phyloP scores from a whole-genome alignment of 2,329 filamentous ascomycete species.

The Nothomitra cinnamomea region DNA sequence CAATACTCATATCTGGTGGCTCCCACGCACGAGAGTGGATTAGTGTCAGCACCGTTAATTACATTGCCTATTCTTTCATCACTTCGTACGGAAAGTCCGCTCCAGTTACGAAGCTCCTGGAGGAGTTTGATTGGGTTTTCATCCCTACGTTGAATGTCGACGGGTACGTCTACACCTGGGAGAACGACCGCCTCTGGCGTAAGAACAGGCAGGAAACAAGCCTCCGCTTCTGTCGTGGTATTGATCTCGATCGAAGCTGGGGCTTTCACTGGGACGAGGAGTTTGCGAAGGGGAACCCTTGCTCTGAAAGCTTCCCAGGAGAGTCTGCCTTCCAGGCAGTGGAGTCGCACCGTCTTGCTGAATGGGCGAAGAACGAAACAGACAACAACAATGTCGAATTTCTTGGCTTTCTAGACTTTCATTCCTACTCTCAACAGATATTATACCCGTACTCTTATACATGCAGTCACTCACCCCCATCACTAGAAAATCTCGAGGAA shows the following conservation, averaged over 20 bases:
- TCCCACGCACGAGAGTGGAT: constrained; percentile 97
- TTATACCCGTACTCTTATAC: constrained; percentile 84
- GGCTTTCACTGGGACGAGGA: constrained; percentile 68
- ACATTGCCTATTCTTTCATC: constrained; percentile 75
- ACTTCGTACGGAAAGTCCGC: constrained; percentile 60
- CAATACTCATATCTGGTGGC: constrained; percentile 67
- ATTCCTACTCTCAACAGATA: constrained; percentile 90
- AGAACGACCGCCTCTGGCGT: constrained; percentile 80
- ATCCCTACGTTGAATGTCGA: constrained; percentile 85
- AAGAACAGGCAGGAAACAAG: constrained; percentile 80
- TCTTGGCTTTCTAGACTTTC: constrained; percentile 74
- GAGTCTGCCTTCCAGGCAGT: constrained; percentile 66
- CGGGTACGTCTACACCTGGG: constrained; percentile 88
- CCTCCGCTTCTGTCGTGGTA: constrained; percentile 66
- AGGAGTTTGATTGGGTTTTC: constrained; percentile 75
- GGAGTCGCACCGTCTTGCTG: constrained; percentile 57
- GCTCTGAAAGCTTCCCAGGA: constrained; percentile 80
- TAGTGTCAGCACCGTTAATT: constrained; percentile 77
- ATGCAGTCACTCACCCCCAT: constrained; percentile 61
- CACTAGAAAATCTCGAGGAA: constrained; percentile 82
- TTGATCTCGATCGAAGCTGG: constrained; percentile 81
- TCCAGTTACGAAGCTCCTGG: constrained; percentile 57
- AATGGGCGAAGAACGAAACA: constrained; percentile 72
- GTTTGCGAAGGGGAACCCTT: constrained; percentile 55
- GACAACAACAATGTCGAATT: constrained; percentile 54